phyloP scores from a whole-genome alignment of 331 rosid species.

The Acacia concinna region DNA sequence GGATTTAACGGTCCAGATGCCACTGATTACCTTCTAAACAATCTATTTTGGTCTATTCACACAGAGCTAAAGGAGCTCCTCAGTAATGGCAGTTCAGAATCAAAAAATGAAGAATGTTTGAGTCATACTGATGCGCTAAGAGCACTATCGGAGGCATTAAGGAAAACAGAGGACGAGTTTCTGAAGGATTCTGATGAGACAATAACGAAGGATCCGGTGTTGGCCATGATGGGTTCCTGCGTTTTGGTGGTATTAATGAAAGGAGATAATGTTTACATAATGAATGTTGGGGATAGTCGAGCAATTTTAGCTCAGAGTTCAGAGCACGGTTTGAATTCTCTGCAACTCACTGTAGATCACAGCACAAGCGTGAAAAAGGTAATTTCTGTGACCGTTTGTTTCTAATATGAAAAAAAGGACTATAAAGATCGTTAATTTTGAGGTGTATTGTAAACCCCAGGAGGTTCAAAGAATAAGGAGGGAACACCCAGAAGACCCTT shows the following conservation, averaged over 20 bases:
- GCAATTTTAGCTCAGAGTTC: conserved; percentile 57
- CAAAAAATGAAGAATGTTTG: conserved; percentile 24
- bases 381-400: neutral
- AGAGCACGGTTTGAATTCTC: conserved; percentile 37
- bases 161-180: conserved; percentile 61
- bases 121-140: conserved; percentile 49
- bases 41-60: conserved; percentile 53
- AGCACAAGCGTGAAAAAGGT: conserved; percentile 68
- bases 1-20: conserved; percentile 97
- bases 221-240: conserved; percentile 94
- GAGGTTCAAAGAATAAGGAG: conserved; percentile 72
- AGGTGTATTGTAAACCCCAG: conserved; percentile 37
- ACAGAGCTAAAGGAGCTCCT: conserved; percentile 58
- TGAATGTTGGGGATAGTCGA: conserved; percentile 90
- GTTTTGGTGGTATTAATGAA: conserved; percentile 87
- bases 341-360: conserved; percentile 81
- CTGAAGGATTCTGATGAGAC: conserved; percentile 50
- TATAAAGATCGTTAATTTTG: neutral
- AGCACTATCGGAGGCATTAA: conserved; percentile 66
- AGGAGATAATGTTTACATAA: conserved; percentile 76
- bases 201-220: conserved; percentile 58
- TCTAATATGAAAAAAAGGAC: neutral
- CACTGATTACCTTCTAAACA: conserved; percentile 67
- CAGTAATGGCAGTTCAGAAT: conserved; percentile 31
- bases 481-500: conserved; percentile 79